Evolutionary conservation across 108 stramenopile species (phyloP), one percentile per base, ranked within the genome.

Genomic region (Aurantiochytrium sp.): DNA sequence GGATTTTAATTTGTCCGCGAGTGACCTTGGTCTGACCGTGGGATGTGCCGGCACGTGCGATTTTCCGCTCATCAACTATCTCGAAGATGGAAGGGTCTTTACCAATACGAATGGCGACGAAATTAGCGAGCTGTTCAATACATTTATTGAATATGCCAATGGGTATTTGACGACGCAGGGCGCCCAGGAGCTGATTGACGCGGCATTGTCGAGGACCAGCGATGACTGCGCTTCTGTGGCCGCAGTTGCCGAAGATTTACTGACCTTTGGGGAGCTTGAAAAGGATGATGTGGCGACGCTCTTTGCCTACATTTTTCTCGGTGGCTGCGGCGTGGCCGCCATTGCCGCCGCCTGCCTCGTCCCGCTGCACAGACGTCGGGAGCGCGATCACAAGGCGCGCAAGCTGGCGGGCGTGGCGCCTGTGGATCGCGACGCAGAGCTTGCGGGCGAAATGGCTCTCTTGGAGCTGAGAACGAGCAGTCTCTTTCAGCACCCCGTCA

Each of bases 401-500:
- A 14, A 18, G 10, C 42, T 69, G 4, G 42, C 64, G 10, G 64
- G 64, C 35, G 64, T 42, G 42, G 35, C 42, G 25, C 64, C 64
- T 2, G 64, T 42, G 42, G 42, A 69, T 18, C 35, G 64, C 76
- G 51, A 83, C 49, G 76, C 76, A 35, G 51, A 83, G 45, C n/a
- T 83, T 8, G 76, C 76, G n/a, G 12, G 49, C n/a, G 51, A 53
- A 6, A 83, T 83, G 76, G 76, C 49, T 6, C 45, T 83, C 12
- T 12, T 83, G 10, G 76, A 83, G 51, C 51, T 83, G 10, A 43
- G 76, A 6, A 83, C 28, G 18, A 83, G 49, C 16, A 83, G 76
- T 35, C 45, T 83, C 76, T 83, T 83, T 35, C 76, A 83, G 76
- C 76, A 83, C 28, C 76, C 76, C 49, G 12, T 28, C 76, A 83